Percentiles rank a stretch among this genome's conserved stretches.
Conservation (phyloP, 2,329 filamentous ascomycete species). For the Botrytis fabae region DNA sequence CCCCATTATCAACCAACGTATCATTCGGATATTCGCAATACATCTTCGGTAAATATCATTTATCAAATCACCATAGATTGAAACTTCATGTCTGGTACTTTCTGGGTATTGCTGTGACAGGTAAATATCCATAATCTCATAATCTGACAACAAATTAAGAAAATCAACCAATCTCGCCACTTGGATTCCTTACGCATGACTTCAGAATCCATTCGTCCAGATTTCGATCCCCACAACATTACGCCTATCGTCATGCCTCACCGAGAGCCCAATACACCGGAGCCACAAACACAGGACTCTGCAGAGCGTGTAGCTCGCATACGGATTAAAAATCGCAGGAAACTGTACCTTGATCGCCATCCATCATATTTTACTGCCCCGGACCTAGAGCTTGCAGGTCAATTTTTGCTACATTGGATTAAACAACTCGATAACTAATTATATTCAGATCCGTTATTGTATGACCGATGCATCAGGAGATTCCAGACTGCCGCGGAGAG, state of each 20-base stretch:
- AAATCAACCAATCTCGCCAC: slow-evolving; percentile 13
- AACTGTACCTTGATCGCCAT: slow-evolving; percentile 41
- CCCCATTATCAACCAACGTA: not conserved
- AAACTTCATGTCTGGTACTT: not conserved
- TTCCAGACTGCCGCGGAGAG: slow-evolving; percentile 41
- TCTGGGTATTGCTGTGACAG: not conserved
- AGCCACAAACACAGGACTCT: slow-evolving; percentile 21
- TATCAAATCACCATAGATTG: not conserved
- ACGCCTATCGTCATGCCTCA: slow-evolving; percentile 34
- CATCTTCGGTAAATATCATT: not conserved
- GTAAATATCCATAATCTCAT: not conserved
- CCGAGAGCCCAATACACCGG: slow-evolving; percentile 27
- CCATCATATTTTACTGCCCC: slow-evolving; percentile 41
- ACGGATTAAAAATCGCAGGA: slow-evolving; percentile 40
- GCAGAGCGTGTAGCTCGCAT: slow-evolving; percentile 33
- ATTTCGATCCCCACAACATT: slow-evolving; percentile 18
- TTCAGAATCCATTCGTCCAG: slow-evolving; percentile 12
- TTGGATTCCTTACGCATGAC: slow-evolving; percentile 11
- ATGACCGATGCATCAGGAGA: slow-evolving; percentile 41
- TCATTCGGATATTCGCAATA: not conserved
- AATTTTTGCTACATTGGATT: not conserved
- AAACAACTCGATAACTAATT: slow-evolving; percentile 25
- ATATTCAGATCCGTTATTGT: slow-evolving; percentile 40
- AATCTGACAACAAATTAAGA: not conserved
- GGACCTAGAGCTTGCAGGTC: slow-evolving; percentile 41